Percentiles rank a stretch among this genome's conserved stretches.
Conservation (phyloP, 352 stramenopile genomes). For the Phytophthora foliorum region DNA sequence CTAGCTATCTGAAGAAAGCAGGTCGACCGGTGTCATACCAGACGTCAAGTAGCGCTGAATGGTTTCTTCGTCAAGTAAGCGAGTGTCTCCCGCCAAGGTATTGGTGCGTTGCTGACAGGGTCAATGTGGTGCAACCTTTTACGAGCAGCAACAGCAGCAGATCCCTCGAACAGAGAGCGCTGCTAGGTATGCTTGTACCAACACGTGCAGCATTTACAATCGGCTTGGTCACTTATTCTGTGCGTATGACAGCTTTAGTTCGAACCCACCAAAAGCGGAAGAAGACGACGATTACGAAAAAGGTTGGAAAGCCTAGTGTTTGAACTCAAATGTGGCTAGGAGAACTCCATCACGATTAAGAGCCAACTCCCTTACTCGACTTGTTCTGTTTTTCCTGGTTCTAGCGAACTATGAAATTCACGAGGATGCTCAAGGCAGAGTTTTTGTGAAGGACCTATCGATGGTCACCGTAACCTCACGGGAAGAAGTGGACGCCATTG, state of each 20-base stretch:
- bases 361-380: not conserved
- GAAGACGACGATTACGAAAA: conserved; percentile 90
- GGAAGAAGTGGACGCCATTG: conserved; percentile 87
- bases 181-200: conserved; percentile 46
- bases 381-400: not conserved
- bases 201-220: not conserved
- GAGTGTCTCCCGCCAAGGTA: not conserved
- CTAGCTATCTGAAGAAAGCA: conserved; percentile 80
- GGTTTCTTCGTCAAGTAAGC: conserved; percentile 81
- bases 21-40: conserved; percentile 75
- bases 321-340: not conserved
- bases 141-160: conserved; percentile 48
- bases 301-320: conserved; percentile 33
- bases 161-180: conserved; percentile 76
- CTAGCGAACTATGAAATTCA: conserved; percentile 93
- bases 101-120: not conserved
- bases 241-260: conserved; percentile 60
- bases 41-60: conserved; percentile 83
- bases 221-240: not conserved
- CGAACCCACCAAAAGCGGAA: conserved; percentile 55
- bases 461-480: conserved; percentile 91
- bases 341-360: not conserved
- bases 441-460: conserved; percentile 95
- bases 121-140: conserved; percentile 2
- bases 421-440: conserved; percentile 92